These are phyloP conservation scores for Globisporangium spinosum DNA, from an alignment of 352 stramenopile genomes.

Conservation along the genomic window DNA sequence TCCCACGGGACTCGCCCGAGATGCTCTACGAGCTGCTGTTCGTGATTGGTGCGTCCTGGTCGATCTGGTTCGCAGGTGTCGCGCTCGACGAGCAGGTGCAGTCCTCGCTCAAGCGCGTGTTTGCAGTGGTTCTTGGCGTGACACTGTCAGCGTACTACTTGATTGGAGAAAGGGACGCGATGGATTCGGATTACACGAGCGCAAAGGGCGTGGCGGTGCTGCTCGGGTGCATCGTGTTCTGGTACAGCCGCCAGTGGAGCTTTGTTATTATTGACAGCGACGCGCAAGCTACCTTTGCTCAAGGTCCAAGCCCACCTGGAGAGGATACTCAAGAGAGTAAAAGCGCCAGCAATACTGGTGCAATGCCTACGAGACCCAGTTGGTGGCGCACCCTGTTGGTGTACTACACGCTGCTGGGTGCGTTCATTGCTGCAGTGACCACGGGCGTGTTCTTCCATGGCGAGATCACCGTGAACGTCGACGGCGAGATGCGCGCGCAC, in stretches of 20 bases:
- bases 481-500: not conserved
- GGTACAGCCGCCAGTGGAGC: constrained; percentile 6
- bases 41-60: constrained; percentile 15
- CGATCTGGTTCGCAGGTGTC: constrained; percentile 18
- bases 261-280: not conserved
- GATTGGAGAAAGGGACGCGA: not conserved
- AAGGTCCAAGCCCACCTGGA: not conserved
- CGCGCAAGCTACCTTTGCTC: not conserved
- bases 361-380: not conserved
- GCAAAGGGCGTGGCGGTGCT: not conserved
- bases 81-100: constrained; percentile 12
- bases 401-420: constrained; percentile 8
- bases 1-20: constrained; percentile 7
- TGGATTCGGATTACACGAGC: not conserved
- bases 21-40: constrained; percentile 20
- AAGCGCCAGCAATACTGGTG: not conserved
- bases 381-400: constrained; percentile 9
- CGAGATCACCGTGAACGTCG: constrained; percentile 2
- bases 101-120: constrained; percentile 1
- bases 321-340: not conserved
- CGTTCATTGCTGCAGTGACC: not conserved
- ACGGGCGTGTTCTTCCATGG: constrained; percentile 11
- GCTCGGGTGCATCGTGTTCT: constrained; percentile 9
- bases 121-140: not conserved
- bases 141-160: not conserved